These are phyloP conservation scores for Tylopilus sp. DNA, from an alignment of 768 basidiomycete species.

Conservation along the genomic window DNA sequence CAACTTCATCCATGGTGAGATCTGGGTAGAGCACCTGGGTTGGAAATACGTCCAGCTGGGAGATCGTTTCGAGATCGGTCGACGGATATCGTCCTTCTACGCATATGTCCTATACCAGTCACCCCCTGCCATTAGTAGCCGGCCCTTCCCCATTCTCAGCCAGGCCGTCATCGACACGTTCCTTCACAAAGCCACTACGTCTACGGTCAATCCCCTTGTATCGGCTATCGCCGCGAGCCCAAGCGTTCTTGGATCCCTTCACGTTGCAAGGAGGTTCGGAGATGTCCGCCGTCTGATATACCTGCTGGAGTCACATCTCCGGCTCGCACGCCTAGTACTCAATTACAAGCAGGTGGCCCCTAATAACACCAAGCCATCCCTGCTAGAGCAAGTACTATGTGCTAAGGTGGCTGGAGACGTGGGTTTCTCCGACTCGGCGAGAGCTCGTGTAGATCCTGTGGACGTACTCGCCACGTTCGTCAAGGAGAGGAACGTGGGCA, in stretches of 20 bases:
- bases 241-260: constrained; percentile 56
- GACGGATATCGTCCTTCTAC: constrained; percentile 64
- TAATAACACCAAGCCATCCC: constrained; percentile 45
- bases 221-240: constrained; percentile 62
- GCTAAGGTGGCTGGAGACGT: constrained; percentile 53
- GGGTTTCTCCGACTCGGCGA: constrained; percentile 39
- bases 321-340: constrained; percentile 58
- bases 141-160: constrained; percentile 59
- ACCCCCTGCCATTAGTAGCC: constrained; percentile 48
- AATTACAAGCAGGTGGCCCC: constrained; percentile 55
- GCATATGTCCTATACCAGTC: constrained; percentile 61
- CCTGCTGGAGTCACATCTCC: constrained; percentile 65
- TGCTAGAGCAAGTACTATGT: constrained; percentile 77
- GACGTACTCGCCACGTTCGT: constrained; percentile 71
- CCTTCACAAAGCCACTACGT: constrained; percentile 69
- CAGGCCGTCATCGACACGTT: constrained; percentile 67
- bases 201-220: constrained; percentile 79
- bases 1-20: constrained; percentile 76
- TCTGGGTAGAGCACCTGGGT: constrained; percentile 81
- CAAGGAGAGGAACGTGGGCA: constrained; percentile 59
- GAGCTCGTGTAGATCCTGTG: constrained; percentile 62
- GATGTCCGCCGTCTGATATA: constrained; percentile 68
- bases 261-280: constrained; percentile 58
- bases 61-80: constrained; percentile 81
- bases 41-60: constrained; percentile 86